Evolutionary conservation across 2,329 filamentous ascomycete genomes (phyloP).

Genomic region (Zymoseptoria pseudotritici): DNA sequence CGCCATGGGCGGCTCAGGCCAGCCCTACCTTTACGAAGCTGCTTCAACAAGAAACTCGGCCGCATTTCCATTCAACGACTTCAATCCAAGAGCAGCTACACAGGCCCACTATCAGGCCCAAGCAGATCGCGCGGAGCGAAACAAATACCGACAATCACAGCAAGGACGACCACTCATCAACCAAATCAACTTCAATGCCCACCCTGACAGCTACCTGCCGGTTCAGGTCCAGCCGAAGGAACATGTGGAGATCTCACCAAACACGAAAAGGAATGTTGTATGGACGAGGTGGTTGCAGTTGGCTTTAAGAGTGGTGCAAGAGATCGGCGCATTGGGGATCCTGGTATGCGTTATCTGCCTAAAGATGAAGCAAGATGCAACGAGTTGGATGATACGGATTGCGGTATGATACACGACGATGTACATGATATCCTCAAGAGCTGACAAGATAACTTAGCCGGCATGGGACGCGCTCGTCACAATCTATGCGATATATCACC

Average conservation of each 20-base stretch:
- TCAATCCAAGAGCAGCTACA: constrained; percentile 81
- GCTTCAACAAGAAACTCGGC: constrained; percentile 39
- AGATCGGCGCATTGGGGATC: constrained; percentile 63
- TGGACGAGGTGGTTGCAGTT: constrained; percentile 63
- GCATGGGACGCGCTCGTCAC: constrained; percentile 66
- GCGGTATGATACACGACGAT: constrained; percentile 17
- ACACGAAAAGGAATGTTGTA: constrained; percentile 64
- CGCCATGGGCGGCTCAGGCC: constrained; percentile 25
- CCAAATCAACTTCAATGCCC: constrained; percentile 72
- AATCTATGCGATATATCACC: constrained; percentile 72
- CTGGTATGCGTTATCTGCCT: constrained; percentile 73
- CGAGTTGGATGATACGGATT: constrained; percentile 23
- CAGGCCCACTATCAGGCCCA: constrained; percentile 62
- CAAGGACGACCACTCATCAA: constrained; percentile 72
- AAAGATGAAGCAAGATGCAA: constrained; percentile 39
- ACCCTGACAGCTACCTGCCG: constrained; percentile 69
- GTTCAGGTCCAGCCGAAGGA: constrained; percentile 55
- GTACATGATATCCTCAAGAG: background rate
- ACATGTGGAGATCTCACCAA: constrained; percentile 59
- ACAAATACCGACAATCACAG: constrained; percentile 52
- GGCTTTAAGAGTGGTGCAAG: constrained; percentile 56
- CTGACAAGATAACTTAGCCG: constrained; percentile 45
- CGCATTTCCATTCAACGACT: constrained; percentile 49
- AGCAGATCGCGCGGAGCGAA: constrained; percentile 41
- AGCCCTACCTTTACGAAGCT: constrained; percentile 69